Percentiles rank a stretch among this genome's conserved stretches.
Conservation (phyloP, 202 grass and related monocot species). For the Eragrostis tef region DNA sequence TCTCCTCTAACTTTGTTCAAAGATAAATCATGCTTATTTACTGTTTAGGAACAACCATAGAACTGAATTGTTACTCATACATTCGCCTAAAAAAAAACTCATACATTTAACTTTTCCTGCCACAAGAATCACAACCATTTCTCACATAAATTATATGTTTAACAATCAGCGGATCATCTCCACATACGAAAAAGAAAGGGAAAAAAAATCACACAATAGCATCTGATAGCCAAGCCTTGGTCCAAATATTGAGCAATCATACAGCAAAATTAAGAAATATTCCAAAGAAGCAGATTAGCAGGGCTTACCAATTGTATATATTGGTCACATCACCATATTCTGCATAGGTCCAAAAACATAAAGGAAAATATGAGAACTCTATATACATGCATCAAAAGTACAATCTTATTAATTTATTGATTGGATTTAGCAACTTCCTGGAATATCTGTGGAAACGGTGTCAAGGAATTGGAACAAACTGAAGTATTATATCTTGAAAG, state of each 20-base stretch:
- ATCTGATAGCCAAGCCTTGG: background rate
- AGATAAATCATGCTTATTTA: conserved; percentile 4
- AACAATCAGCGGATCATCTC: background rate
- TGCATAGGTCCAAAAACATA: conserved; percentile 55
- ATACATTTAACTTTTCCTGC: conserved; percentile 16
- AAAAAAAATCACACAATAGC: background rate
- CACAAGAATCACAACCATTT: background rate
- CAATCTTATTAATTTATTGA: conserved; percentile 16
- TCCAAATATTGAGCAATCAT: background rate
- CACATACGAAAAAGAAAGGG: background rate
- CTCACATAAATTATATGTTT: background rate
- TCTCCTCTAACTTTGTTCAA: background rate
- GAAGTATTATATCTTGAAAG: conserved; percentile 15
- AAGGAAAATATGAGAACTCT: conserved; percentile 33
- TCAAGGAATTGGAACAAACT: background rate
- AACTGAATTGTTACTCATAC: background rate
- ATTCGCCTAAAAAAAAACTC: no score
- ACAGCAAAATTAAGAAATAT: background rate
- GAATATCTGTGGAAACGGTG: background rate
- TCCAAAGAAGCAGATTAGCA: conserved; percentile 44
- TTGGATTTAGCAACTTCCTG: conserved; percentile 30
- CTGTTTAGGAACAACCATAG: background rate
- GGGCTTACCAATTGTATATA: conserved; percentile 93
- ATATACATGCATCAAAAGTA: conserved; percentile 38
- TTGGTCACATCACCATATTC: conserved; percentile 88